Base-by-base conservation (phyloP, 2,329 filamentous ascomycete genomes). In the Colletotrichum liaoningense region DNA sequence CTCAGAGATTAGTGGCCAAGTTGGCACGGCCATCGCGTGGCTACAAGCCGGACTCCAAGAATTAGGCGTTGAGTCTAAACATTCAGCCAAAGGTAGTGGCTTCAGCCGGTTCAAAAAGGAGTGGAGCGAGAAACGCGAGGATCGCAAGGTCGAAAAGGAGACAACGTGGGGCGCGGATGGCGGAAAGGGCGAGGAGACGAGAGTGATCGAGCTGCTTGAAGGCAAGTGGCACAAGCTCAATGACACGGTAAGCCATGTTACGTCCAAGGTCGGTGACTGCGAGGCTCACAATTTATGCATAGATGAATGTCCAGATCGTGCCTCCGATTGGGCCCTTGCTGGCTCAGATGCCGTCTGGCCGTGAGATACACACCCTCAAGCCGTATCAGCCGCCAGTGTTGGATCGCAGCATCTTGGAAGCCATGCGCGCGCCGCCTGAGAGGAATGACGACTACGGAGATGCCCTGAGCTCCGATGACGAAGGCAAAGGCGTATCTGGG, bases 191-290 rank as follows among this genome's bases (percentile, higher is more conserved):
- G 97, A 98, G 81, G 97, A 99, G 83, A 91, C 88, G 2, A 88
- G 95, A 68, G 93, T 98, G 2, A 87, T 98, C 64, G 94, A 97
- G 78, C 94, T 97, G 91, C 85, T 99, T 42, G 90, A 97, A 77
- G 88, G 87, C 49, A 98, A 98, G 81, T 98, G 97, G 96, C 91
- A 90, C 74, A 97, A 95, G 84, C 91, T 95, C 83, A 99, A 99
- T 79, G 95, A 98, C 82, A 97, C 94, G 22, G 94, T 97, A 84
- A 84, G 90, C 16, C 49, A 55, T n/a, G 11, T 22, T 59, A 24
- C 12, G 64, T 42, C 38, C 28, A 38, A 26, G 28, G 35, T 28
- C 7, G 3, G 46, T 19, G 33, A 33, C 46, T 22, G 63, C 11
- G 6, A 30, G 75, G 16, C 62, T 62, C 49, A 33, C 1, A 46